phyloP scores from a whole-genome alignment of 306 rosid genomes.

The Cicer cuneatum region DNA sequence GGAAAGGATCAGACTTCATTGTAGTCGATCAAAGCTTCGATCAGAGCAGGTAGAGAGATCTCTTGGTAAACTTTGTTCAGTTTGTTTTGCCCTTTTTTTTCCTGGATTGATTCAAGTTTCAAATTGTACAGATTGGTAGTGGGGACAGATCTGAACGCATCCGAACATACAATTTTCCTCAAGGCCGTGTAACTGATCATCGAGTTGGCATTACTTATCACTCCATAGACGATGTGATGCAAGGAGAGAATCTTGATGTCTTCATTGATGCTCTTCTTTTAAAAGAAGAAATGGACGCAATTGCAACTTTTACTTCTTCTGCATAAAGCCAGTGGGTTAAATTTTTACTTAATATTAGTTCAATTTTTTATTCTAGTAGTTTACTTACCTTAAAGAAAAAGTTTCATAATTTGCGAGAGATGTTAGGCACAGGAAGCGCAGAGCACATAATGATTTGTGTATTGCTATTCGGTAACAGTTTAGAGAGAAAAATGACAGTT shows the following conservation, averaged over 20 bases:
- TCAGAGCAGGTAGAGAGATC: constrained; percentile 69
- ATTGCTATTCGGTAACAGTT: background rate
- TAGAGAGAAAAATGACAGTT: background rate
- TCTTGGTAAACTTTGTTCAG: constrained; percentile 2
- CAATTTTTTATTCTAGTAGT: background rate
- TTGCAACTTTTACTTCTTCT: constrained; percentile 68
- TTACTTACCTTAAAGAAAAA: constrained; percentile 4
- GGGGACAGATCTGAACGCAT: constrained; percentile 96
- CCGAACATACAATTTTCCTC: constrained; percentile 88
- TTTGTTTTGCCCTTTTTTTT: background rate
- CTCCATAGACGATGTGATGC: constrained; percentile 80
- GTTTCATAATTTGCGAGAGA: constrained; percentile 22
- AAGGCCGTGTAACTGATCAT: constrained; percentile 95
- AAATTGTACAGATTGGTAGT: constrained; percentile 73
- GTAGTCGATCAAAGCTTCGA: constrained; percentile 75
- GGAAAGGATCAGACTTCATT: constrained; percentile 75
- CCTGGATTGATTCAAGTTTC: constrained; percentile 40
- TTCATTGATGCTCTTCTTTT: constrained; percentile 82
- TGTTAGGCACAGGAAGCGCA: constrained; percentile 28
- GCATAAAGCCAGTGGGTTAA: constrained; percentile 38
- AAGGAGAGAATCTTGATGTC: constrained; percentile 76
- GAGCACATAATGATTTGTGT: constrained; percentile 19
- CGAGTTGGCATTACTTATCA: constrained; percentile 85
- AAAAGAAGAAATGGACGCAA: constrained; percentile 88
- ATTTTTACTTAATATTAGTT: constrained; percentile 17